Evolutionary conservation across 106 monocot species (phyloP).

Genomic region (Dendrobium catenatum): DNA sequence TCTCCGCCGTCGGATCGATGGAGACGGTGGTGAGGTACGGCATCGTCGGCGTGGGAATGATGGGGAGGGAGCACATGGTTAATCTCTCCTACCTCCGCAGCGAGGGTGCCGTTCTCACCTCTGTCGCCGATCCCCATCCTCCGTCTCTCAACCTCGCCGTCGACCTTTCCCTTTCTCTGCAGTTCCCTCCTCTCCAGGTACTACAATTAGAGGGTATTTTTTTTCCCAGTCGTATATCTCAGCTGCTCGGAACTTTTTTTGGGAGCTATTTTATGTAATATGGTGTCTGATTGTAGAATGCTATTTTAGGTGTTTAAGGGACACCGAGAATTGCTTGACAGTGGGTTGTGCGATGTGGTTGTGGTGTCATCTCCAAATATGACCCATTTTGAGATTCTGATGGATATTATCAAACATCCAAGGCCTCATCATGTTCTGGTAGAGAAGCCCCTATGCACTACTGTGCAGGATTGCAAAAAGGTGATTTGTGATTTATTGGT

Average conservation of each 20-base stretch:
- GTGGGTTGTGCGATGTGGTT: conserved; percentile 77
- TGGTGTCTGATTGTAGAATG: neutral
- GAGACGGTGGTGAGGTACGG: conserved; percentile 40
- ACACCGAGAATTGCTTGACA: conserved; percentile 66
- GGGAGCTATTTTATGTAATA: no score
- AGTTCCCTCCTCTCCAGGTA: conserved; percentile 23
- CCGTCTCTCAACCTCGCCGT: conserved; percentile 39
- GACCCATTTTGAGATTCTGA: conserved; percentile 87
- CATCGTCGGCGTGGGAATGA: conserved; percentile 91
- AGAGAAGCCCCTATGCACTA: conserved; percentile 91
- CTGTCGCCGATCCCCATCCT: conserved; percentile 70
- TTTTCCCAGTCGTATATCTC: neutral
- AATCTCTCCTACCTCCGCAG: conserved; percentile 67
- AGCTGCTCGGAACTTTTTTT: neutral
- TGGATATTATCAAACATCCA: conserved; percentile 64
- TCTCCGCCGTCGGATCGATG: neutral
- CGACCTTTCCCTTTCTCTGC: conserved; percentile 50
- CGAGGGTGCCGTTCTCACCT: conserved; percentile 53
- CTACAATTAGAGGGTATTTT: neutral
- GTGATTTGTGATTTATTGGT: conserved; percentile 11
- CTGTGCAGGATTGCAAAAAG: conserved; percentile 66
- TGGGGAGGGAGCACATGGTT: conserved; percentile 84
- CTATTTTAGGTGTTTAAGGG: conserved; percentile 44
- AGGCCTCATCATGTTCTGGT: conserved; percentile 69
- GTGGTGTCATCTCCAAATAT: conserved; percentile 94